phyloP scores from a whole-genome alignment of 352 stramenopile species.

The Phytophthora pistaciae region DNA sequence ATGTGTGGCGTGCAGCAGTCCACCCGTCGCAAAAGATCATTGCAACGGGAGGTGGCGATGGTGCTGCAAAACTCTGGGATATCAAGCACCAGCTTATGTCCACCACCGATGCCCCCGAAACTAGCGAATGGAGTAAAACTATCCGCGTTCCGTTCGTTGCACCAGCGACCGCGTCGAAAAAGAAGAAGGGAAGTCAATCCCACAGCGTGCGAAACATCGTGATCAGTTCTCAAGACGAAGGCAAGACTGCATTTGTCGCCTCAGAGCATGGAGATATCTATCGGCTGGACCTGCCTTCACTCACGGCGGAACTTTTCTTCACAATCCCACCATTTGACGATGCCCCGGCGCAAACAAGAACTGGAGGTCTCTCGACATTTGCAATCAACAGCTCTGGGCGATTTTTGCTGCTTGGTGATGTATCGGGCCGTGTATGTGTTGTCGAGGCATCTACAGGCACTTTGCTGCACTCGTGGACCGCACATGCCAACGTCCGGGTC shows the following conservation, averaged over 20 bases:
- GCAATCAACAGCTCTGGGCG: slow-evolving; percentile 39
- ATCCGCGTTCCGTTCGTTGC: slow-evolving; percentile 30
- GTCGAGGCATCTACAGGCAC: slow-evolving; percentile 49
- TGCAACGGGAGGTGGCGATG: slow-evolving; percentile 82
- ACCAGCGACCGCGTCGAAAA: slow-evolving; percentile 17
- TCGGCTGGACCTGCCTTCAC: slow-evolving; percentile 44
- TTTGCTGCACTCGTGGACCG: slow-evolving; percentile 53
- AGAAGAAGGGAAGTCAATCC: slow-evolving; percentile 41
- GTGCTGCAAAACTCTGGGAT: slow-evolving; percentile 85
- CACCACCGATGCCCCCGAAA: slow-evolving; percentile 22
- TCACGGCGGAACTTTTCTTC: slow-evolving; percentile 47
- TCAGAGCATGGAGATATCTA: slow-evolving; percentile 74
- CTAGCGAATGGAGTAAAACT: slow-evolving; percentile 26
- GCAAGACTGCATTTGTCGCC: slow-evolving; percentile 58
- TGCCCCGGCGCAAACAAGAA: slow-evolving; percentile 19
- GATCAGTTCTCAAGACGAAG: slow-evolving; percentile 36
- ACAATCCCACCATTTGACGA: slow-evolving; percentile 11
- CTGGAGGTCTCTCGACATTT: slow-evolving; percentile 52
- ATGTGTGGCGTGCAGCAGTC: slow-evolving; percentile 83
- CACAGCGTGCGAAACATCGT: slow-evolving; percentile 64
- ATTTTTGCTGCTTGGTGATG: slow-evolving; percentile 67
- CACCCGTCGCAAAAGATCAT: slow-evolving; percentile 56
- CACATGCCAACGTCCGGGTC: slow-evolving; percentile 57
- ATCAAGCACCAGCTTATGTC: slow-evolving; percentile 64
- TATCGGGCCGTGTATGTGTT: slow-evolving; percentile 55